Percentiles rank a stretch among this genome's conserved stretches.
Evolutionary conservation across 345 rosid species (phyloP).

Genomic region (Lepidium africanum): DNA sequence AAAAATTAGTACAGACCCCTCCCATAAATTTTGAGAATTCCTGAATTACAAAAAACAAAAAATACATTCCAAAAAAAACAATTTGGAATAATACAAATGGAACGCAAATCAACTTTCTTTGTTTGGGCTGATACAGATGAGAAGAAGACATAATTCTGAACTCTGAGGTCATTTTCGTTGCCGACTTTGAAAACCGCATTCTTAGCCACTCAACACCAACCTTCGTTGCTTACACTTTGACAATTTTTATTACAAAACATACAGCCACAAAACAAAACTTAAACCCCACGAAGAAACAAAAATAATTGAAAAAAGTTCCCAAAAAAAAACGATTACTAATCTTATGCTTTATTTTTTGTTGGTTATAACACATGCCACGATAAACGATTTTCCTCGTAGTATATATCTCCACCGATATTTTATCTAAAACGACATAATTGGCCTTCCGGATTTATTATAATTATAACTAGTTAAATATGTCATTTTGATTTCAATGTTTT

Average conservation of each 20-base stretch:
- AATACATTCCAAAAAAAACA: no score
- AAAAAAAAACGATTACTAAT: neutral
- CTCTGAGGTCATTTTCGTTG: neutral
- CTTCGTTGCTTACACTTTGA: constrained; percentile 3
- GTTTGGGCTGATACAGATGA: constrained; percentile 1
- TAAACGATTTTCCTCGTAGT: constrained; percentile 16
- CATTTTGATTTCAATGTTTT: no score
- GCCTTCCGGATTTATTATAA: neutral
- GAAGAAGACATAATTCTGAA: constrained; percentile 18
- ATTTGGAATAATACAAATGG: neutral
- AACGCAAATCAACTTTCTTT: neutral
- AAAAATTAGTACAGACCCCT: no score
- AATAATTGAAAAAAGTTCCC: neutral
- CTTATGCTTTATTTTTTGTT: neutral
- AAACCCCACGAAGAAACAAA: neutral
- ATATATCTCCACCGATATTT: constrained; percentile 10
- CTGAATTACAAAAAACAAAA: no score
- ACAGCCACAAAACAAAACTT: neutral
- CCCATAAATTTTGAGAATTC: no score
- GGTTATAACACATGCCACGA: constrained; percentile 18
- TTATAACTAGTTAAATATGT: neutral
- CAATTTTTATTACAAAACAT: neutral
- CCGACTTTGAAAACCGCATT: constrained; percentile 21
- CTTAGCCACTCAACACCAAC: constrained; percentile 6
- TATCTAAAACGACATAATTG: neutral